Percentiles rank a stretch among this genome's conserved stretches.
Conservation (phyloP, 2,329 filamentous ascomycete species). For the Paracoccidioides lutzii region DNA sequence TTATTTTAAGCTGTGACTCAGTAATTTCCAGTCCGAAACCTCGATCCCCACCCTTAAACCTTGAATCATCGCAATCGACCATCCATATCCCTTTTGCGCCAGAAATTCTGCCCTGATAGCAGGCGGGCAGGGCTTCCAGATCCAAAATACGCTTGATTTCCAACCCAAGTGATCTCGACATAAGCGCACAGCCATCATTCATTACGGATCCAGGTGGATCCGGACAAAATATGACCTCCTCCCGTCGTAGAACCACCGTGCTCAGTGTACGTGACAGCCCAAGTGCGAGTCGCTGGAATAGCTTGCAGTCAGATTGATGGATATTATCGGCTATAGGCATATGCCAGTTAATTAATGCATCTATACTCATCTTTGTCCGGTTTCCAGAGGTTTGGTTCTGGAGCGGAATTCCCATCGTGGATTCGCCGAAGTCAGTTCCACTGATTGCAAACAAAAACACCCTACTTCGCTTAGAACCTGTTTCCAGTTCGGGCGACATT, state of each 20-base stretch:
- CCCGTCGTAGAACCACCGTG: slow-evolving; percentile 24
- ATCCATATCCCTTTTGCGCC: slow-evolving; percentile 53
- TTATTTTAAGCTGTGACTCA: slow-evolving; percentile 46
- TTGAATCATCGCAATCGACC: slow-evolving; percentile 31
- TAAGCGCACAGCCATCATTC: slow-evolving; percentile 42
- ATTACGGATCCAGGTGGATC: slow-evolving; percentile 26
- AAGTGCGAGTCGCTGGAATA: slow-evolving; percentile 33
- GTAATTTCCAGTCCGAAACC: slow-evolving; percentile 44
- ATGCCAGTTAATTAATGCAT: slow-evolving; percentile 35
- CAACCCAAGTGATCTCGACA: slow-evolving; percentile 40
- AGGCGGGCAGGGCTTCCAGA: slow-evolving; percentile 32
- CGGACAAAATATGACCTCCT: slow-evolving; percentile 24
- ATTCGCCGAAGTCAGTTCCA: slow-evolving; percentile 27
- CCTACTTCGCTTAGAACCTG: slow-evolving; percentile 1
- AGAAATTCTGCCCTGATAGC: slow-evolving; percentile 45
- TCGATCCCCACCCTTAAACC: slow-evolving; percentile 14
- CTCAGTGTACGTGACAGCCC: slow-evolving; percentile 34
- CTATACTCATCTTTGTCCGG: slow-evolving; percentile 26
- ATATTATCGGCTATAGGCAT: slow-evolving; percentile 26
- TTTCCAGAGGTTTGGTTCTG: slow-evolving; percentile 15
- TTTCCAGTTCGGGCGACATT: slow-evolving; percentile 9
- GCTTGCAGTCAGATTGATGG: slow-evolving; percentile 29
- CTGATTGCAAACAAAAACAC: slow-evolving; percentile 33
- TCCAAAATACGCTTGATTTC: slow-evolving; percentile 34
- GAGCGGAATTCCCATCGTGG: slow-evolving; percentile 11